Base-by-base conservation (phyloP, 441 rosid genomes). In the Aquilaria agallochum region DNA sequence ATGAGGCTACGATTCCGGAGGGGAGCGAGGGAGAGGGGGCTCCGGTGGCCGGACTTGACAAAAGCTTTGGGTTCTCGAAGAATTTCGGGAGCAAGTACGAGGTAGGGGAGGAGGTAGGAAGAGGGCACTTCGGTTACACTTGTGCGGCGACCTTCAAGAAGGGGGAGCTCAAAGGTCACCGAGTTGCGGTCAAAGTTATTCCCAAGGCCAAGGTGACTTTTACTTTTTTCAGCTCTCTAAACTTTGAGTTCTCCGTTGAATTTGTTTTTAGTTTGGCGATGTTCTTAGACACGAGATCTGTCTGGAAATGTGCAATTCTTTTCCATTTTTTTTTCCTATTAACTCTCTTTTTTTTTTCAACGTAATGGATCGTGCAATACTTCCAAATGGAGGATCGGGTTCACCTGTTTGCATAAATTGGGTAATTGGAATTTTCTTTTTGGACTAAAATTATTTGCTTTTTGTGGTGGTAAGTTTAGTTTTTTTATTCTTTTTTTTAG, bases 81-180 rank as follows among this genome's bases (percentile, higher is more conserved):
- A 82, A 87, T 50, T 89, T 92, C 53, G 81, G 74, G 47, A 86
- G 75, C 66, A 92, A 89, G 80, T 92, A 84, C 47, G 96, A 87
- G 80, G 75, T 89, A 9, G 98, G 92, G 51, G 94, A 89, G 31
- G 95, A 92, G 69, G 89, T 92, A 3, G 96, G 98, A 62, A 78
- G 98, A 72, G 98, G 98, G 8, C 98, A 92, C 76, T 92, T 92
- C 59, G 96, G 96, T 10, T 87, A 89, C 58, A 92, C 98, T 60
- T 87, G 95, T 70, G 69, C 79, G 6, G 98, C 98, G 13, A 87
- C 76, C 86, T 79, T 87, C 53, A 92, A 90, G 85, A 92, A 88
- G 36, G 98, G 96, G 42, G 98, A 87, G 68, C 83, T 80, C 50
- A 92, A 84, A 72, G 96, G 96, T 15, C 95, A 83, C 55, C 86